A percentile compares a stretch with the other conserved stretches of the same genome.
These are phyloP conservation scores for Trichoderma erinaceum DNA, from an alignment of 495 filamentous ascomycete genomes.

Conservation along the genomic window DNA sequence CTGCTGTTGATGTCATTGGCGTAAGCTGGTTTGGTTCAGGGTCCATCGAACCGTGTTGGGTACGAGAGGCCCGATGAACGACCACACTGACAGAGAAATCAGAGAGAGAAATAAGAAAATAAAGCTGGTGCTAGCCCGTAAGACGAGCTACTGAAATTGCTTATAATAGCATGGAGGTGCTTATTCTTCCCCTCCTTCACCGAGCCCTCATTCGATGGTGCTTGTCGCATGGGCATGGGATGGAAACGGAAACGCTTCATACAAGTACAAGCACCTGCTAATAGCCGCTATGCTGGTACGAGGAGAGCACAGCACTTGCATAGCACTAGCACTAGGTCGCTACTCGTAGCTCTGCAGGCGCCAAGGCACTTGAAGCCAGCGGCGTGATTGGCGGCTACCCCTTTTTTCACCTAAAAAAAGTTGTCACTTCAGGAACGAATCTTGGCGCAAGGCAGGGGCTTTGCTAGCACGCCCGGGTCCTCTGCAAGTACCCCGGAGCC, in stretches of 20 bases:
- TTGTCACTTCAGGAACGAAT: conserved; percentile 11
- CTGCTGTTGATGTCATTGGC: conserved; percentile 1
- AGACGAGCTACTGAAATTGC: background rate
- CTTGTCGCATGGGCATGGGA: background rate
- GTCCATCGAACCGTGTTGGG: no score
- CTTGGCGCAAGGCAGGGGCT: conserved; percentile 10
- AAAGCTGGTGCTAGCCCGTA: no score
- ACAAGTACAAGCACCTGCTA: background rate
- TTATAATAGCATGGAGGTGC: background rate
- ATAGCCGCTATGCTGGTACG: no score
- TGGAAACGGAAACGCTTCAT: background rate
- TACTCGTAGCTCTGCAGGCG: background rate
- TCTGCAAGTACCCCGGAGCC: background rate
- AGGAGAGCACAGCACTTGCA: no score
- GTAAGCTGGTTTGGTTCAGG: background rate
- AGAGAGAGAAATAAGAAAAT: no score
- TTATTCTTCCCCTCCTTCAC: background rate
- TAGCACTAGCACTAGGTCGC: no score
- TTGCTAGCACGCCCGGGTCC: background rate
- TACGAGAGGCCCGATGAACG: no score
- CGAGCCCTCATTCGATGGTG: background rate
- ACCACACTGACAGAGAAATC: no score
- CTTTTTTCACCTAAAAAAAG: conserved; percentile 12
- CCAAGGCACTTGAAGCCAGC: conserved; percentile 2
- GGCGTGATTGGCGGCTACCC: conserved; percentile 10